Conservation (phyloP, 805 yeast genomes). For the Limtongozyma cylindracea region DNA sequence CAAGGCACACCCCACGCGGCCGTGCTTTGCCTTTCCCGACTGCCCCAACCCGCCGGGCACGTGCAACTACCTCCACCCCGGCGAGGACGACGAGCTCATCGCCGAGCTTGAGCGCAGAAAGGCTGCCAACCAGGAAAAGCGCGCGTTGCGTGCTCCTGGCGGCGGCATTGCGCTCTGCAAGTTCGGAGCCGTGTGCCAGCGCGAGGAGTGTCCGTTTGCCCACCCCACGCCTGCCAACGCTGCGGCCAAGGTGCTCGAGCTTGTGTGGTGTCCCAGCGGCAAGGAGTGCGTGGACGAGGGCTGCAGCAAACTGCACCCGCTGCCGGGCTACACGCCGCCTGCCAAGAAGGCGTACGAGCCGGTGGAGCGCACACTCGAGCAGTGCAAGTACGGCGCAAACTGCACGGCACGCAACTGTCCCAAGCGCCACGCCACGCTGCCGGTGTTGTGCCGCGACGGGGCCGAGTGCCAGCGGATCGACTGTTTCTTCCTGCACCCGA, state of each 20-base stretch:
- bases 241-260: constrained; percentile 37
- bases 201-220: constrained; percentile 65
- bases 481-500: constrained; percentile 67
- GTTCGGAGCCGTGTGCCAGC: constrained; percentile 51
- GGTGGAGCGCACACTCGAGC: constrained; percentile 22
- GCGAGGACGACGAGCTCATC: constrained; percentile 55
- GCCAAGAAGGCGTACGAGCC: constrained; percentile 2
- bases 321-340: constrained; percentile 23
- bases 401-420: constrained; percentile 66
- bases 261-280: constrained; percentile 60
- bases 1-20: constrained; percentile 58
- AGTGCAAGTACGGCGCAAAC: constrained; percentile 54
- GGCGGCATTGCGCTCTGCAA: constrained; percentile 32
- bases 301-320: constrained; percentile 67
- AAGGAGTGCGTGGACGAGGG: constrained; percentile 29
- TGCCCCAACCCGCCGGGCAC: constrained; percentile 67
- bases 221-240: constrained; percentile 79
- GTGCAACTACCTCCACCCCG: constrained; percentile 64
- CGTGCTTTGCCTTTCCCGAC: constrained; percentile 50
- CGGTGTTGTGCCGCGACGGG: constrained; percentile 64
- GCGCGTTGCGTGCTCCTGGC: constrained; percentile 7
- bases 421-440: constrained; percentile 60
- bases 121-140: constrained; percentile 17
- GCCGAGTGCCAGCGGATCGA: constrained; percentile 53
- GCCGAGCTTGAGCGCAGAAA: constrained; percentile 40